Evolutionary conservation across 2,329 filamentous ascomycete genomes (phyloP).

Genomic region (Leptographium galeiforme): DNA sequence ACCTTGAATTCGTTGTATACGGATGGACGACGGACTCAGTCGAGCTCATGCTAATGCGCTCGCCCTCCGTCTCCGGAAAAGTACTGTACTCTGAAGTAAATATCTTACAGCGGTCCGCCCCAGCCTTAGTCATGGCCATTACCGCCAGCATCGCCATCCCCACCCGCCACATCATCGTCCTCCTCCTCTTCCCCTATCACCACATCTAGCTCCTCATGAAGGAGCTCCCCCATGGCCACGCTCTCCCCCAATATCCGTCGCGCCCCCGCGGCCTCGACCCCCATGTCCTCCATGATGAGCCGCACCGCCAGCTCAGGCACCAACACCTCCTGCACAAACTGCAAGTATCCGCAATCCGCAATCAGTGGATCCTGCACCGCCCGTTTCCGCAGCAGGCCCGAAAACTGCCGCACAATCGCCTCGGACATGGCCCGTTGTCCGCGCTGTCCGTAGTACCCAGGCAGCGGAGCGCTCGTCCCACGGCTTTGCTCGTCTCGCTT

Average conservation of each 20-base stretch:
- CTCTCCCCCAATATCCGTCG: constrained; percentile 51
- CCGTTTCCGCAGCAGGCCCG: constrained; percentile 43
- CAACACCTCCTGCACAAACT: constrained; percentile 61
- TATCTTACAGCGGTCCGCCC: too few relatives aligned
- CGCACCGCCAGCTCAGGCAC: constrained; percentile 55
- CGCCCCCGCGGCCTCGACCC: constrained; percentile 27
- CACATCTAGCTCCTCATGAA: constrained; percentile 50
- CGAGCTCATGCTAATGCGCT: too few relatives aligned
- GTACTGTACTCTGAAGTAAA: too few relatives aligned
- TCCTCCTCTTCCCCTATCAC: constrained; percentile 17
- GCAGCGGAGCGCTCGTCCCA: constrained; percentile 49
- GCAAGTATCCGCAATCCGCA: constrained; percentile 50
- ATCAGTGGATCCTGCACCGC: constrained; percentile 53
- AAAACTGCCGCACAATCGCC: constrained; percentile 48
- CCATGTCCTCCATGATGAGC: constrained; percentile 45
- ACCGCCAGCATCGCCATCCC: too few relatives aligned
- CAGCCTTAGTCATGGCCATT: background rate
- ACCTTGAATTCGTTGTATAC: too few relatives aligned
- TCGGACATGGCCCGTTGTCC: constrained; percentile 62
- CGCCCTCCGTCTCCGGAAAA: too few relatives aligned
- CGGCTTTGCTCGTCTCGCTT: constrained; percentile 17
- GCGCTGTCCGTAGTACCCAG: constrained; percentile 73
- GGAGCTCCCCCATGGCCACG: constrained; percentile 49
- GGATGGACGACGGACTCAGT: too few relatives aligned
- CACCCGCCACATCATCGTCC: background rate